phyloP scores from a whole-genome alignment of 2,329 filamentous ascomycete species.

The Epichloe scottii region DNA sequence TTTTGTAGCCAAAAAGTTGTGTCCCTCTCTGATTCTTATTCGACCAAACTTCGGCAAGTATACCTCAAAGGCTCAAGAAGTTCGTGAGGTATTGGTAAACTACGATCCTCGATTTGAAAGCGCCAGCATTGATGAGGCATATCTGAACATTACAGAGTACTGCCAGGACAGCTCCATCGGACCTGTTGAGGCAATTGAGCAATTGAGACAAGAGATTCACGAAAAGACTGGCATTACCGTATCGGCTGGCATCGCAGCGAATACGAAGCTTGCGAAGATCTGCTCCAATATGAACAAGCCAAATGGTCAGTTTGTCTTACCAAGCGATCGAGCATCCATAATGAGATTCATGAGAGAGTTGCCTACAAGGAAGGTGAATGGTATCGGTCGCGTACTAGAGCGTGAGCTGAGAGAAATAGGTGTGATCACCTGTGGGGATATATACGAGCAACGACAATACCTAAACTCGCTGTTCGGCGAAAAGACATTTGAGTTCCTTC shows the following conservation, averaged over 20 bases:
- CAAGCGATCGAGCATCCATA: conserved; percentile 59
- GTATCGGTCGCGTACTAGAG: conserved; percentile 87
- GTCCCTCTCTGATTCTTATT: conserved; percentile 70
- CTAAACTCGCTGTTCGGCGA: conserved; percentile 74
- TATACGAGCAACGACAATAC: conserved; percentile 63
- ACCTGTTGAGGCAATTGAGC: conserved; percentile 61
- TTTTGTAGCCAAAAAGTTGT: conserved; percentile 90
- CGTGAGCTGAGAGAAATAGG: conserved; percentile 80
- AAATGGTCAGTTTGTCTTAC: conserved; percentile 75
- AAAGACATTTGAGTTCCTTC: conserved; percentile 78
- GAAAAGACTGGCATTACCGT: conserved; percentile 73
- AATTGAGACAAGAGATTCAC: conserved; percentile 66
- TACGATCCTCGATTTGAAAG: conserved; percentile 90
- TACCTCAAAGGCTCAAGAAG: conserved; percentile 74
- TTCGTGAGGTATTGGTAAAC: conserved; percentile 67
- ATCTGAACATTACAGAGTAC: conserved; percentile 86
- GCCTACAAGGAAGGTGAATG: conserved; percentile 83
- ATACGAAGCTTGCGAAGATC: conserved; percentile 89
- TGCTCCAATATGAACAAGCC: conserved; percentile 94
- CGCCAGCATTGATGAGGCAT: conserved; percentile 92
- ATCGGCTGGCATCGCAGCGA: conserved; percentile 87
- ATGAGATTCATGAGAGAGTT: conserved; percentile 77
- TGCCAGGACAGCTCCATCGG: conserved; percentile 55
- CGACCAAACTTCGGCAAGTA: conserved; percentile 88
- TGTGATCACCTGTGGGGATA: conserved; percentile 77